Base-by-base conservation (phyloP, 2,329 filamentous ascomycete species). In the Aureobasidium sp. region DNA sequence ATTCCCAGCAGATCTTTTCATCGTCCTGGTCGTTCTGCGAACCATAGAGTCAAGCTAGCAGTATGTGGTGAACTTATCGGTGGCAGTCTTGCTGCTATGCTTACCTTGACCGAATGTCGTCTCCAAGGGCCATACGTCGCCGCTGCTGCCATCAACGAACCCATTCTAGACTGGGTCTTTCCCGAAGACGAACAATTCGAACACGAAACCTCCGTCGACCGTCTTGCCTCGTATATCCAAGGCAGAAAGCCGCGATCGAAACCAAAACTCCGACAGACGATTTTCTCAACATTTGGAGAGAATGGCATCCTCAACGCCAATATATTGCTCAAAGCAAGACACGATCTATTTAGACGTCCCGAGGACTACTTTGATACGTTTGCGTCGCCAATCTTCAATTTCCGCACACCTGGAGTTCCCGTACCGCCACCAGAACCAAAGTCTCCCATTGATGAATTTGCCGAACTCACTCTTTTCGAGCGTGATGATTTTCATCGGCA, bases 41-140 rank as follows among this genome's bases (percentile, higher is more conserved):
- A 29, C n/a, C 66, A 64, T 56, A 65, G 71, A 9, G 71, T 73
- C 34, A 70, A 70, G 17, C 61, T 81, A 5, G 78, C 75, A 20
- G 74, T 81, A 4, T 77, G 75, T 64, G 80, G 80, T 27, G 76
- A 81, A 66, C 72, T 80, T 6, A 55, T 80, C 8, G 80, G 80
- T 9, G 80, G 76, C 49, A 73, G 75, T 17, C 72, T 82, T 7
- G 79, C 79, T 9, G 74, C 76, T 2, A 77, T 77, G 72, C 72
- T 82, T 5, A 78, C 78, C 1, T 65, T 82, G 69, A 81, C 79
- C 11, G 80, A 82, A 68, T 80, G 78, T 64, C 72, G 72, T 20
- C 61, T 70, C 11, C 73, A 74, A n/a, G 66, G 72, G 34, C 72
- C 70, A 29, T 72, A 77, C 12, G 73, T 82, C 34, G 69, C 68